phyloP scores from a whole-genome alignment of 106 monocot genomes.

The Dioscorea dumetorum region DNA sequence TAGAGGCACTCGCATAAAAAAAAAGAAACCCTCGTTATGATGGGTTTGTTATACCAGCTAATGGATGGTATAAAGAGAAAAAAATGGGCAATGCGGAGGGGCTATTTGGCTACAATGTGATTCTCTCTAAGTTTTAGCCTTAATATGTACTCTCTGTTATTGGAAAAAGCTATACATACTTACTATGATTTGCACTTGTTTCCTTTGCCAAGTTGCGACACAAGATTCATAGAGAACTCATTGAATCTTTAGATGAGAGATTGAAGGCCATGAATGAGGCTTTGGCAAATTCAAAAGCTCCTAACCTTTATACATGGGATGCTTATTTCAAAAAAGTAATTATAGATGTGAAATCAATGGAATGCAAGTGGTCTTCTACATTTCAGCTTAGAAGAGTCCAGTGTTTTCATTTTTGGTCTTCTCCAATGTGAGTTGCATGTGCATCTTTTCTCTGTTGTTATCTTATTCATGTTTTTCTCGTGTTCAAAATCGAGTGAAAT shows the following conservation, averaged over 20 bases:
- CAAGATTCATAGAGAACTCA: conserved; percentile 69
- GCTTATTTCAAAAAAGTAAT: conserved; percentile 58
- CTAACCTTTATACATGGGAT: conserved; percentile 97
- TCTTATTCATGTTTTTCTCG: conserved; percentile 53
- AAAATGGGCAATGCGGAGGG: too few relatives aligned
- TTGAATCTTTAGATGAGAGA: conserved; percentile 77
- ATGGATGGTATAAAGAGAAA: too few relatives aligned
- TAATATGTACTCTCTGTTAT: too few relatives aligned
- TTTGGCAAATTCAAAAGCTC: conserved; percentile 75
- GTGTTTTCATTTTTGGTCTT: conserved; percentile 78
- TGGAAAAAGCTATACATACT: too few relatives aligned
- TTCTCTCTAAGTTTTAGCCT: too few relatives aligned
- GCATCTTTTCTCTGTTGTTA: conserved; percentile 73
- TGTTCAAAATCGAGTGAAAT: conserved; percentile 75
- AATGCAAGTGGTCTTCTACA: conserved; percentile 69
- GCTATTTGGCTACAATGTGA: too few relatives aligned
- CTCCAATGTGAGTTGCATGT: conserved; percentile 74
- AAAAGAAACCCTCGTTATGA: too few relatives aligned
- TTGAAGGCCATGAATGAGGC: conserved; percentile 86
- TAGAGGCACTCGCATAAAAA: too few relatives aligned
- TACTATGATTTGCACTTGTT: conserved; percentile 56
- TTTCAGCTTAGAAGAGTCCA: conserved; percentile 64
- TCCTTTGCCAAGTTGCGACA: conserved; percentile 77
- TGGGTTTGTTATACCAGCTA: too few relatives aligned
- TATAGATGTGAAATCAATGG: conserved; percentile 40